These are phyloP conservation scores for Pleurotus cornucopiae DNA, from an alignment of 768 basidiomycete species.

Conservation along the genomic window DNA sequence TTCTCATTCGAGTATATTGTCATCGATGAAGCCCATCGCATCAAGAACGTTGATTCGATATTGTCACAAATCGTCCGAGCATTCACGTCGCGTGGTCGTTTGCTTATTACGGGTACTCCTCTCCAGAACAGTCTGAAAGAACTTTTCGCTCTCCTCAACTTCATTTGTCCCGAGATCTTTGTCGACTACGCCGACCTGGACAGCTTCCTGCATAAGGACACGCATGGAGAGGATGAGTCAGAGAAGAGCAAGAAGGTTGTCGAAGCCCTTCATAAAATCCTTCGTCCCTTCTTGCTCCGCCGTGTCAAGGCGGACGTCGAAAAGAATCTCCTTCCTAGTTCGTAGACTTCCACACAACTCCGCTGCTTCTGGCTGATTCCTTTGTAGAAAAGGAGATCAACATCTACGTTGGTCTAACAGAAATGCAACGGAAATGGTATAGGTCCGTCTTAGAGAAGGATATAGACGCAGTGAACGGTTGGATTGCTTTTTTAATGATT, in stretches of 20 bases:
- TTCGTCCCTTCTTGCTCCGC: conserved; percentile 90
- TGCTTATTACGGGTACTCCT: conserved; percentile 96
- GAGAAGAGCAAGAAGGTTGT: conserved; percentile 91
- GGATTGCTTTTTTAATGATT: background rate
- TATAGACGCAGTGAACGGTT: conserved; percentile 96
- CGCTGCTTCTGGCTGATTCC: conserved; percentile 1
- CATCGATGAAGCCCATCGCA: conserved; percentile 98
- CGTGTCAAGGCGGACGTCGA: conserved; percentile 97
- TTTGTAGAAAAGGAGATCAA: conserved; percentile 93
- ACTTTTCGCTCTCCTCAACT: conserved; percentile 87
- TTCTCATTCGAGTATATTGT: conserved; percentile 97
- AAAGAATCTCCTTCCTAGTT: conserved; percentile 90
- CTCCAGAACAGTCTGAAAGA: conserved; percentile 97
- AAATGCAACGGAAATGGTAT: conserved; percentile 99
- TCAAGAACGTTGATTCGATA: conserved; percentile 98
- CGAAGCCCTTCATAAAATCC: conserved; percentile 94
- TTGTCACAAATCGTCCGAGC: conserved; percentile 91
- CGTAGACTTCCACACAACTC: conserved; percentile 15
- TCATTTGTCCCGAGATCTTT: conserved; percentile 96
- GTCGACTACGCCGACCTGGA: conserved; percentile 90
- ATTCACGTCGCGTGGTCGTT: conserved; percentile 82
- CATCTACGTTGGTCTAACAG: conserved; percentile 93
- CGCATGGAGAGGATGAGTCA: conserved; percentile 57
- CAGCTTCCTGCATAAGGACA: conserved; percentile 89
- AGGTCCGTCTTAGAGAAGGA: conserved; percentile 94